These are phyloP conservation scores for Phytomonas francai DNA, from an alignment of 208 protist genomes.

Conservation along the genomic window DNA sequence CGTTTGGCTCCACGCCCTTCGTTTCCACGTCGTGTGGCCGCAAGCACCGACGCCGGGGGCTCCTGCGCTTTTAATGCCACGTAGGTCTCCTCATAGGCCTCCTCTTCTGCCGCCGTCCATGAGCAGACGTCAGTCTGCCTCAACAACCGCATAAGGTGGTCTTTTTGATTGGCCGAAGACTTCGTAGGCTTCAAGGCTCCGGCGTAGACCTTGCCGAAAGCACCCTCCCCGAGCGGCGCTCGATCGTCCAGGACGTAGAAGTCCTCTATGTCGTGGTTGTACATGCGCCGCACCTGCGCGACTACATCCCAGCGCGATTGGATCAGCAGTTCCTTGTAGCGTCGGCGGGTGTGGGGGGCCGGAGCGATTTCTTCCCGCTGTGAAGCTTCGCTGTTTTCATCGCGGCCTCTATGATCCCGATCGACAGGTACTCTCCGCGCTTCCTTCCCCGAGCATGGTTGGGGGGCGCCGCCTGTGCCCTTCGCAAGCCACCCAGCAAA, in stretches of 20 bases:
- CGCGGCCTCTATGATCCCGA: neutral
- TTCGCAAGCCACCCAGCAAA: slow-evolving; percentile 15
- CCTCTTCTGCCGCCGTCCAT: neutral
- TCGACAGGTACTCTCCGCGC: neutral
- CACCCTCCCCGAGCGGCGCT: slow-evolving; percentile 26
- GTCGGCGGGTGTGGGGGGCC: slow-evolving; percentile 4
- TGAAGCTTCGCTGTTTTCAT: neutral
- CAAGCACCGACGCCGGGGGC: no score
- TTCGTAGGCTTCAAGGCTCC: slow-evolving; percentile 14
- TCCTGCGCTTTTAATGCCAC: no score
- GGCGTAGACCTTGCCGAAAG: slow-evolving; percentile 44
- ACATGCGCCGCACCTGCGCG: slow-evolving; percentile 44
- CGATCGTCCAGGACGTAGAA: slow-evolving; percentile 30
- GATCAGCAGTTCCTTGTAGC: slow-evolving; percentile 21
- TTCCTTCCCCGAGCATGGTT: no score
- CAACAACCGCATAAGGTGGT: no score
- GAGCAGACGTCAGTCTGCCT: neutral
- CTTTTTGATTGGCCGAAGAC: neutral
- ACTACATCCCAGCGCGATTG: slow-evolving; percentile 31
- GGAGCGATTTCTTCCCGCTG: neutral
- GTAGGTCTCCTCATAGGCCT: no score
- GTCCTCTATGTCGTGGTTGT: slow-evolving; percentile 28
- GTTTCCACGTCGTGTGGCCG: no score
- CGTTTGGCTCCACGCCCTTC: no score
- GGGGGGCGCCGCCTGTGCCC: no score